A percentile compares a stretch with the other conserved stretches of the same genome.
phyloP scores from a whole-genome alignment of 2,329 filamentous ascomycete species.

The Cladosporium sp. region DNA sequence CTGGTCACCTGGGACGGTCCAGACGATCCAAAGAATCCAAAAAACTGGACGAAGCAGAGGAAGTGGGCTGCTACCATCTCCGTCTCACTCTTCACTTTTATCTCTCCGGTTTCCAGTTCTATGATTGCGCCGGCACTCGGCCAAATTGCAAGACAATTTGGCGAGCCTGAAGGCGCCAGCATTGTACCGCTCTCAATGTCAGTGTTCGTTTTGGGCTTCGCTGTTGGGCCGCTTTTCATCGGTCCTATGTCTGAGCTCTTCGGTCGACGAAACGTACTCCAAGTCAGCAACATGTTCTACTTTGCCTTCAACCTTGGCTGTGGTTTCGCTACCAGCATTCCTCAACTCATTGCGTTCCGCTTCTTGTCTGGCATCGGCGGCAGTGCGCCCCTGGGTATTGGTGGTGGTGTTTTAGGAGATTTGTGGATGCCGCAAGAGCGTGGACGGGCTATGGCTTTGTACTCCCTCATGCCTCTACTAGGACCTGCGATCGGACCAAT shows the following conservation, averaged over 20 bases:
- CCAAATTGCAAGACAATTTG: conserved; percentile 26
- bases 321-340: conserved; percentile 31
- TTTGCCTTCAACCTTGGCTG: conserved; percentile 35
- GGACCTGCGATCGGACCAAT: conserved; percentile 65
- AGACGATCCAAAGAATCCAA: conserved; percentile 44
- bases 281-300: conserved; percentile 35
- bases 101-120: conserved; percentile 35
- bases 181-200: conserved; percentile 31
- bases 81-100: conserved; percentile 39
- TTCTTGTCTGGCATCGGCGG: conserved; percentile 37
- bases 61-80: conserved; percentile 45
- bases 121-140: conserved; percentile 36
- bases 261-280: conserved; percentile 33
- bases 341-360: conserved; percentile 34
- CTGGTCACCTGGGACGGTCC: conserved; percentile 44
- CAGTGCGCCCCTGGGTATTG: conserved; percentile 35
- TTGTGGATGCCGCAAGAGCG: conserved; percentile 59
- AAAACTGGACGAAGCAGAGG: conserved; percentile 41
- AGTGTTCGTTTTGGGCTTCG: conserved; percentile 36
- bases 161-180: conserved; percentile 19
- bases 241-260: conserved; percentile 36
- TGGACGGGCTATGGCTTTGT: conserved; percentile 59
- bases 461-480: conserved; percentile 60
- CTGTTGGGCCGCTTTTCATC: conserved; percentile 34
- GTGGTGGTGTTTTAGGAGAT: conserved; percentile 45